These are phyloP conservation scores for Colletotrichum graminicola DNA, from an alignment of 2,329 filamentous ascomycete genomes.

Conservation along the genomic window DNA sequence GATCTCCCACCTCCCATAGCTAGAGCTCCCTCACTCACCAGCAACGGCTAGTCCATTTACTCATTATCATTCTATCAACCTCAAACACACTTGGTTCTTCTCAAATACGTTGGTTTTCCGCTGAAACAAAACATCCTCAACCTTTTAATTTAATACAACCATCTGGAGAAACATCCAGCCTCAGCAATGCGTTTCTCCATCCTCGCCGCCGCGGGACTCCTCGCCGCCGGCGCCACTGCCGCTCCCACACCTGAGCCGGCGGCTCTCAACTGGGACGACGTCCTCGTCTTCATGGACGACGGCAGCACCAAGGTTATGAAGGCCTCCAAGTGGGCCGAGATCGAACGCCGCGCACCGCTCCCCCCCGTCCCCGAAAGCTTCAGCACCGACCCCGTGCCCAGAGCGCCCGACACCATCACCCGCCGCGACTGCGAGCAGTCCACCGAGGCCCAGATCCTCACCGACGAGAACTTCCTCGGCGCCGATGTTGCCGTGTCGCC, in stretches of 20 bases:
- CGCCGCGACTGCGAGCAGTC: neutral
- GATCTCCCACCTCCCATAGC: neutral
- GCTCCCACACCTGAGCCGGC: neutral
- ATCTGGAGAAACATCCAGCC: too few species aligned
- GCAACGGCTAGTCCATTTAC: too few species aligned
- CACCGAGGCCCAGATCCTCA: neutral
- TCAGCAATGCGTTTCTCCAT: constrained; percentile 1
- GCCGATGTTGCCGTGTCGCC: neutral
- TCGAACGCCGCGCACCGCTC: neutral
- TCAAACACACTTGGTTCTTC: too few species aligned
- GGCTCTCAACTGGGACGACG: neutral
- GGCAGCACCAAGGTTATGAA: neutral
- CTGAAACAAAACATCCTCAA: too few species aligned
- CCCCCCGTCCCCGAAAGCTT: neutral
- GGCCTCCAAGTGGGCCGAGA: neutral
- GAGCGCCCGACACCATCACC: neutral
- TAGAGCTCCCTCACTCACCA: too few species aligned
- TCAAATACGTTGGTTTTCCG: too few species aligned
- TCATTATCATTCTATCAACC: too few species aligned
- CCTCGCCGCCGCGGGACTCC: neutral
- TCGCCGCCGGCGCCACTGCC: neutral
- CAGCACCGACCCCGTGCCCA: neutral
- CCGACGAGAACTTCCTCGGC: neutral
- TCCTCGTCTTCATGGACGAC: neutral
- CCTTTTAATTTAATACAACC: too few species aligned